Evolutionary conservation across 805 yeast genomes (phyloP), one percentile per base, ranked within the genome.

Genomic region (Spathaspora sp.): DNA sequence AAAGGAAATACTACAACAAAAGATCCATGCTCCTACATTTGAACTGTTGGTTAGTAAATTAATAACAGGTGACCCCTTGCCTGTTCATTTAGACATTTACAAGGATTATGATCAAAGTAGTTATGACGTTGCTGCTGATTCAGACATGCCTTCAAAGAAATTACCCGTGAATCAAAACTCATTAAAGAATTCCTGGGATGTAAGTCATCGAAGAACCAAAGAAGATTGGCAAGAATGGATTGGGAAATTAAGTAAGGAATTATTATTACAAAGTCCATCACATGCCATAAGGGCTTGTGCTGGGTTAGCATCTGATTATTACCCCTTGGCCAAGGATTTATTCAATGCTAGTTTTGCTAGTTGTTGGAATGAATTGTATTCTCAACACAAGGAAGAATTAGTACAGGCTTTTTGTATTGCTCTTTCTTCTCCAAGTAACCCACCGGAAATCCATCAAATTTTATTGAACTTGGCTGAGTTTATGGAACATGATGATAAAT

Each of bases 211-310:
- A 57, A 80, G 96, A 49, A 89, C 97, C 0, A 85, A 85, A 59
- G 98, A 92, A 60, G 99, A 94, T 58, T 94, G 99, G 99, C 93
- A 88, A 60, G 98, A 94, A 63, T 94, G 99, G 99, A 83, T 91
- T 57, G 81, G 96, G 53, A 77, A 94, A 52, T 74, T 94, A 46
- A 85, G 94, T 58, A 87, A 90, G 49, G 97, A 91, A 62, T 67
- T 94, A 32, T 72, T 94, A 56, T 89, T 88, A 59, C 97, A 92
- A 64, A 89, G 97, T 35, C 97, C 99, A 1, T 89, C 97, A 0
- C 96, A 89, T 60, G 96, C 97, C 1, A 76, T 94, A 42, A 78
- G 97, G 57, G 97, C 97, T 0, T 94, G 99, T 65, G 88, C 96
- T 1, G 85, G 87, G 8, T 72, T 94, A 49, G 97, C 97, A 0